phyloP scores from a whole-genome alignment of 306 rosid genomes.

The Sophora flavescens region DNA sequence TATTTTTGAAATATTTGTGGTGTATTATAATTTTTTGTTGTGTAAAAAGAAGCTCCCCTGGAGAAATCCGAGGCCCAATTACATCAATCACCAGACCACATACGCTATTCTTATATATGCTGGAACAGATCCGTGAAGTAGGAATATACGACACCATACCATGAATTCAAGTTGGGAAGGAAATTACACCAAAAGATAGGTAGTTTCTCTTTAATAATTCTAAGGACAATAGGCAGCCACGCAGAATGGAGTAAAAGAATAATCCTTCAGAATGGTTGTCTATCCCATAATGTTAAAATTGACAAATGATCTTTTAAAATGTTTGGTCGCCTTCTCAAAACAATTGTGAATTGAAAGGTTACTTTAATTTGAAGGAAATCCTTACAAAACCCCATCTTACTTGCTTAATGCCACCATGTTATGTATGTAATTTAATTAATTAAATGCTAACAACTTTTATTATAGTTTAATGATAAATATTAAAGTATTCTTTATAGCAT shows the following conservation, averaged over 20 bases:
- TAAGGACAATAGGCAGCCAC: conserved; percentile 46
- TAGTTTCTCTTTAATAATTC: conserved; percentile 28
- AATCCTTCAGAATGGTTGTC: conserved; percentile 29
- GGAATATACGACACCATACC: neutral
- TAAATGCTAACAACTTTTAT: neutral
- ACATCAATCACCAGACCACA: no score
- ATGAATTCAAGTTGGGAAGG: conserved; percentile 6
- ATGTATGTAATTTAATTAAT: neutral
- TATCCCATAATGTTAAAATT: conserved; percentile 36
- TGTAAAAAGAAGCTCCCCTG: no score
- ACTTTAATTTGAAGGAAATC: conserved; percentile 16
- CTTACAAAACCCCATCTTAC: conserved; percentile 3
- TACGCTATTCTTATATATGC: no score
- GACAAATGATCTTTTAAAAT: conserved; percentile 41
- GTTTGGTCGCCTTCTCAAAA: conserved; percentile 45
- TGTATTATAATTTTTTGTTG: no score
- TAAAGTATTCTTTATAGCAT: neutral
- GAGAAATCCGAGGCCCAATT: no score
- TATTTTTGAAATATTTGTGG: no score
- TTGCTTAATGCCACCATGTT: neutral
- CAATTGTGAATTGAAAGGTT: conserved; percentile 29
- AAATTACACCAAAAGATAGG: conserved; percentile 27
- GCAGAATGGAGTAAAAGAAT: conserved; percentile 35
- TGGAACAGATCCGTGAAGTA: no score
- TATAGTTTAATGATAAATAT: neutral